phyloP scores from a whole-genome alignment of 208 protist species.

The Leishmania aethiopica region DNA sequence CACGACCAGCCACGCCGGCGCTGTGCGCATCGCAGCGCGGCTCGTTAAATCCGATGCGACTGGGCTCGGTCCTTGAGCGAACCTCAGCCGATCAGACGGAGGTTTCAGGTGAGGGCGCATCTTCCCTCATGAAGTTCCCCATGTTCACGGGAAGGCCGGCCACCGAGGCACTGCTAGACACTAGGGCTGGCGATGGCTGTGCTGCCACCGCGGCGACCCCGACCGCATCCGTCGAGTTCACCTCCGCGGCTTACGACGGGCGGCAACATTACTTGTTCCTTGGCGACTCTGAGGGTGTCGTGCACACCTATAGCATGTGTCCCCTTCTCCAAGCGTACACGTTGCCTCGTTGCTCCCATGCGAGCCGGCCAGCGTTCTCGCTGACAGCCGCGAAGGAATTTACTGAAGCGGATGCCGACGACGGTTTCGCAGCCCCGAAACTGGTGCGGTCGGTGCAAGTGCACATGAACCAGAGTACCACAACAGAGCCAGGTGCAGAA shows the following conservation, averaged over 20 bases:
- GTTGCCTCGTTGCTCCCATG: slow-evolving; percentile 40
- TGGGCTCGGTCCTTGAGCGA: neutral
- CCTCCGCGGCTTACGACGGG: slow-evolving; percentile 54
- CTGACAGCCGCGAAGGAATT: neutral
- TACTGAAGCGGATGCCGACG: neutral
- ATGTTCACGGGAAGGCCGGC: neutral
- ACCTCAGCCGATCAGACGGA: neutral
- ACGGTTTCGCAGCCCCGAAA: neutral
- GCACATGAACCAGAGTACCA: slow-evolving; percentile 8
- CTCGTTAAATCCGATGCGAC: neutral
- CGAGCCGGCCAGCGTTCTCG: slow-evolving; percentile 28
- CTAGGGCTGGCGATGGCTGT: neutral
- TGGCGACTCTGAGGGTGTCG: slow-evolving; percentile 48
- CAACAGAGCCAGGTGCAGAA: neutral
- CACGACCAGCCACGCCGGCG: neutral
- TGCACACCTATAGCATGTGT: slow-evolving; percentile 67
- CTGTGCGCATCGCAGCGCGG: neutral
- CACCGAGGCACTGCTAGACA: too few relatives aligned
- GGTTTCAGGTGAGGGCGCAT: neutral
- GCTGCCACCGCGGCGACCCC: neutral
- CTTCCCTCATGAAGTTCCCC: neutral
- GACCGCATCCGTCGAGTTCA: slow-evolving; percentile 30
- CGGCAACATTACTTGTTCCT: slow-evolving; percentile 65
- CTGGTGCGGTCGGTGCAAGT: slow-evolving; percentile 21
- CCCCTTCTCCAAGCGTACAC: slow-evolving; percentile 44